Evolutionary conservation across 768 basidiomycete species (phyloP).

Genomic region (Calocybe indica): DNA sequence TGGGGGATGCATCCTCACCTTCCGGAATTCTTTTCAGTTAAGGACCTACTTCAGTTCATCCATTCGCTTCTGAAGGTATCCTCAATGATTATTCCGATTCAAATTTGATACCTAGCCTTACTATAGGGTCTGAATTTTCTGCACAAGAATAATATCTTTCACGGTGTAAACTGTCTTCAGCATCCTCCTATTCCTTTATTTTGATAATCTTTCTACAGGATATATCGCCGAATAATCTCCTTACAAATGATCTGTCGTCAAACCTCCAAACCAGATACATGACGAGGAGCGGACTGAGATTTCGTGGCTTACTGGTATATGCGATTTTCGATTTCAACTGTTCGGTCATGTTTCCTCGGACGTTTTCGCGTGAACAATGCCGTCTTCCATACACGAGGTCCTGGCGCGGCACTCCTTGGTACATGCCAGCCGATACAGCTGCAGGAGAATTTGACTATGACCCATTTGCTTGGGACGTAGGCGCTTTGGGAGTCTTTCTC

Average conservation of each 20-base stretch:
- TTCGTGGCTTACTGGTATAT: conserved; percentile 10
- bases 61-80: conserved; percentile 5
- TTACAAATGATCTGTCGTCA: neutral
- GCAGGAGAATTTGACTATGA: conserved; percentile 20
- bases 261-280: neutral
- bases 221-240: neutral
- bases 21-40: neutral
- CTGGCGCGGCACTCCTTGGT: neutral
- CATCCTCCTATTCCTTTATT: neutral
- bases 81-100: neutral
- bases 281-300: conserved; percentile 1
- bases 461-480: conserved; percentile 20
- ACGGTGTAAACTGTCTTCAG: neutral
- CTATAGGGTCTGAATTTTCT: neutral
- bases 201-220: neutral
- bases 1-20: neutral
- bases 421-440: conserved; percentile 7
- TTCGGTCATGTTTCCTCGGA: conserved; percentile 12
- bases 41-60: neutral
- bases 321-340: conserved; percentile 17
- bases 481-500: conserved; percentile 10
- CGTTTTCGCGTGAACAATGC: conserved; percentile 4
- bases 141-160: neutral
- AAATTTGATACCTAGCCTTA: no score
- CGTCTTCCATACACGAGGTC: conserved; percentile 6